phyloP scores from a whole-genome alignment of 805 yeast species.

The Candida verbasci region DNA sequence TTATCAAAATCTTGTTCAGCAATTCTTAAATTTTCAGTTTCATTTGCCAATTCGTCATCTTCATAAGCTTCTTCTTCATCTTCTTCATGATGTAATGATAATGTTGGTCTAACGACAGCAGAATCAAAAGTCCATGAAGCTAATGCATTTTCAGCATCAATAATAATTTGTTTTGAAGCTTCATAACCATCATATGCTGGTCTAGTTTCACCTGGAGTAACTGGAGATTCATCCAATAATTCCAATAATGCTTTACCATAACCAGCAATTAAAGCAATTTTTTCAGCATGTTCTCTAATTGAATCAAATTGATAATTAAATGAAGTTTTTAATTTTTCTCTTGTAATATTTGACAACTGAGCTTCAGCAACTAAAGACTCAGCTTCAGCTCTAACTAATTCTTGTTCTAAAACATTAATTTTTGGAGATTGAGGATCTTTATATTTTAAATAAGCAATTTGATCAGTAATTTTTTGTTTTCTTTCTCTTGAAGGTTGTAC shows the following conservation, averaged over 20 bases:
- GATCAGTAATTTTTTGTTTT: slow-evolving; percentile 95
- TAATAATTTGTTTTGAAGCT: slow-evolving; percentile 95
- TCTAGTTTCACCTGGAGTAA: slow-evolving; percentile 98
- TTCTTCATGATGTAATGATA: slow-evolving; percentile 70
- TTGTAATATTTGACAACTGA: slow-evolving; percentile 94
- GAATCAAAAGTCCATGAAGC: slow-evolving; percentile 96
- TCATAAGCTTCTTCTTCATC: slow-evolving; percentile 35
- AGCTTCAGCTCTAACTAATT: slow-evolving; percentile 98
- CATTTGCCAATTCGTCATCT: slow-evolving; percentile 39
- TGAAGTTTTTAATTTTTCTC: slow-evolving; percentile 96
- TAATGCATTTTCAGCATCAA: slow-evolving; percentile 93
- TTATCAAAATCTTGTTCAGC: slow-evolving; percentile 52
- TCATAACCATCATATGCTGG: slow-evolving; percentile 98
- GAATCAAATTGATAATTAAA: slow-evolving; percentile 96
- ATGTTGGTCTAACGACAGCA: slow-evolving; percentile 91
- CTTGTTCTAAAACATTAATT: slow-evolving; percentile 93
- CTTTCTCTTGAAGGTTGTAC: slow-evolving; percentile 99
- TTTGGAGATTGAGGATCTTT: slow-evolving; percentile 98
- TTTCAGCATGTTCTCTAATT: slow-evolving; percentile 90
- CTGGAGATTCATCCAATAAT: slow-evolving; percentile 93
- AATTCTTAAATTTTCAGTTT: slow-evolving; percentile 41
- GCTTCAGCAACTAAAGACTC: slow-evolving; percentile 99
- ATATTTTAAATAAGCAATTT: slow-evolving; percentile 95
- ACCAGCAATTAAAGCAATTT: slow-evolving; percentile 95
- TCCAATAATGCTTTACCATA: slow-evolving; percentile 97